These are phyloP conservation scores for Cercis canadensis DNA, from an alignment of 306 rosid genomes.

Conservation along the genomic window DNA sequence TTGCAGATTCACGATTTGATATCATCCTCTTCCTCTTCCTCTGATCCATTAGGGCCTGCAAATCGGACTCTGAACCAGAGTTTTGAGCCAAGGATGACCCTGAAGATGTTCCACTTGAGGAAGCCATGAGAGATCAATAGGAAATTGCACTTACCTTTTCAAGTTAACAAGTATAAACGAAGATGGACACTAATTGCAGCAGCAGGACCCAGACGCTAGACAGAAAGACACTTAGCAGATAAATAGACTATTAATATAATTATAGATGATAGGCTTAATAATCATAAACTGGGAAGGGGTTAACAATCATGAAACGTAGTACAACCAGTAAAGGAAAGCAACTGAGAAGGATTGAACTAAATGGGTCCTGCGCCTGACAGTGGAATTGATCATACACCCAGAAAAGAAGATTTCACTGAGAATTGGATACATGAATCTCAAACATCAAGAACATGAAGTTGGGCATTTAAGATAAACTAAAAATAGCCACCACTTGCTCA, in stretches of 20 bases:
- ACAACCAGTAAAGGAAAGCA: slow-evolving; percentile 89
- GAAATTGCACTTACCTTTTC: slow-evolving; percentile 9
- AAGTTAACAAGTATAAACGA: neutral
- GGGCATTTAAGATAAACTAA: slow-evolving; percentile 57
- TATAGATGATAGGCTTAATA: slow-evolving; percentile 20
- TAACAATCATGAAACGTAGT: slow-evolving; percentile 85
- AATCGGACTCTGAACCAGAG: slow-evolving; percentile 78
- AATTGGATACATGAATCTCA: slow-evolving; percentile 93
- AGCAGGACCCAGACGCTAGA: slow-evolving; percentile 60
- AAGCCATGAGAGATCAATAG: slow-evolving; percentile 62
- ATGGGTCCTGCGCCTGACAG: slow-evolving; percentile 89
- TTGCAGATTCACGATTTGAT: slow-evolving; percentile 92
- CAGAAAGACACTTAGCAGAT: slow-evolving; percentile 40
- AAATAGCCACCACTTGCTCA: neutral
- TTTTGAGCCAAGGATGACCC: slow-evolving; percentile 61
- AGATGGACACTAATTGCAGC: slow-evolving; percentile 5
- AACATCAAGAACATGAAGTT: slow-evolving; percentile 71
- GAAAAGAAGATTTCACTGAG: slow-evolving; percentile 78
- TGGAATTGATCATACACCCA: slow-evolving; percentile 92
- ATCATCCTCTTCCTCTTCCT: slow-evolving; percentile 94
- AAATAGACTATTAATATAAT: slow-evolving; percentile 4
- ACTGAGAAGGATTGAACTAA: slow-evolving; percentile 99
- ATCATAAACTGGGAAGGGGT: neutral
- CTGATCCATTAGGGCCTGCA: slow-evolving; percentile 68
- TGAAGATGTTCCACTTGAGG: slow-evolving; percentile 82